Percentiles rank a stretch among this genome's conserved stretches.
phyloP scores from a whole-genome alignment of 2,329 filamentous ascomycete species.

The Rhynchosporium graminicola region DNA sequence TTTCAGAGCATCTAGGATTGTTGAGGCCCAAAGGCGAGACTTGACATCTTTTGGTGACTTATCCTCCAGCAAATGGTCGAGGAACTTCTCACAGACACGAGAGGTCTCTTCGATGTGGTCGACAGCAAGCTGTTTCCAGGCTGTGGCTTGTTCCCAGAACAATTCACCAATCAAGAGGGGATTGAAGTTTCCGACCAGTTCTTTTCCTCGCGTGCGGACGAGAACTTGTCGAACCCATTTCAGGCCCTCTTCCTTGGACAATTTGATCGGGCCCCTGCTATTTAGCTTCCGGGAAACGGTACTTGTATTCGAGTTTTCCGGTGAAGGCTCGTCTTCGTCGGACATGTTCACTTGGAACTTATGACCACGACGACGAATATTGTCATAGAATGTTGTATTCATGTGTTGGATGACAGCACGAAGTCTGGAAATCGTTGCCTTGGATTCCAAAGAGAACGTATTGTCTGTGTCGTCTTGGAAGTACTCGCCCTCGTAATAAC shows the following conservation, averaged over 20 bases:
- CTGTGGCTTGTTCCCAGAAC: constrained; percentile 44
- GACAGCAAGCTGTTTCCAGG: constrained; percentile 41
- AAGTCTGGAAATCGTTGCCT: constrained; percentile 29
- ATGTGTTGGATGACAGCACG: constrained; percentile 39
- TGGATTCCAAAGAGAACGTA: constrained; percentile 26
- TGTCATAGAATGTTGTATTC: constrained; percentile 37
- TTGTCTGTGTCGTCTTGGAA: constrained; percentile 29
- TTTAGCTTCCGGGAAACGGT: no score
- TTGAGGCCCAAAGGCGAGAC: constrained; percentile 23
- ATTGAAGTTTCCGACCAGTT: constrained; percentile 45
- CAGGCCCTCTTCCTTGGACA: constrained; percentile 32
- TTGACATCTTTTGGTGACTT: constrained; percentile 31
- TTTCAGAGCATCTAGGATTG: constrained; percentile 28
- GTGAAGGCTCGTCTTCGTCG: constrained; percentile 9
- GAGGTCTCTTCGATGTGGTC: constrained; percentile 30
- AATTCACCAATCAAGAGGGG: constrained; percentile 44
- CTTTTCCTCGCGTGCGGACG: constrained; percentile 37
- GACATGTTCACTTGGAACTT: constrained; percentile 37
- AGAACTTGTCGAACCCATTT: constrained; percentile 33
- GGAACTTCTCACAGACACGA: constrained; percentile 28
- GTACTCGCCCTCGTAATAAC: constrained; percentile 40
- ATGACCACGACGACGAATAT: constrained; percentile 35
- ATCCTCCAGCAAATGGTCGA: constrained; percentile 27
- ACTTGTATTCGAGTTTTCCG: no score
- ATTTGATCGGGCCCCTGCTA: neutral